phyloP scores from a whole-genome alignment of 129 eudicot species.

The Gnaphalium uliginosum region DNA sequence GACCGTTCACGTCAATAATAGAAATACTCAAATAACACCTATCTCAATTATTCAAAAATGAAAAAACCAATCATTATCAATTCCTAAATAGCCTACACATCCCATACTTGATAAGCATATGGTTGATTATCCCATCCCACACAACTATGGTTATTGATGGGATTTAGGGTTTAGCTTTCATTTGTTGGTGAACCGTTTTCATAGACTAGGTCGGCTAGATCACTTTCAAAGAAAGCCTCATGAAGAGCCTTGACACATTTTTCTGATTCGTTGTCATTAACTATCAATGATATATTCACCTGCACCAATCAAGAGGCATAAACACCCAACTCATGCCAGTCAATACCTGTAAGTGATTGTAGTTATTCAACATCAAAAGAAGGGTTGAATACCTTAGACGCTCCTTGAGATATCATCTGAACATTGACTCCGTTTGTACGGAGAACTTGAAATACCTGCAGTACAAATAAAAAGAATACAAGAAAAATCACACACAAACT shows the following conservation, averaged over 20 bases:
- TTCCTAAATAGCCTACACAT: neutral
- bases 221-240: slow-evolving; percentile 73
- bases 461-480: slow-evolving; percentile 7
- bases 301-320: slow-evolving; percentile 29
- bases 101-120: neutral
- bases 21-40: neutral
- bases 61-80: neutral
- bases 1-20: slow-evolving; percentile 13
- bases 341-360: slow-evolving; percentile 6
- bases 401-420: slow-evolving; percentile 99
- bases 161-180: slow-evolving; percentile 15
- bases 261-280: slow-evolving; percentile 87
- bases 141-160: neutral
- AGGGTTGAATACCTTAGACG: slow-evolving; percentile 67
- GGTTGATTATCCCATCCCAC: neutral
- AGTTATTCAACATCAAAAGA: slow-evolving; percentile 2
- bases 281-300: slow-evolving; percentile 96
- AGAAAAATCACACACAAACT: slow-evolving; percentile 13
- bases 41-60: neutral
- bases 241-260: slow-evolving; percentile 92
- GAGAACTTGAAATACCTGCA: slow-evolving; percentile 82
- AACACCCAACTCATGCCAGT: neutral
- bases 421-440: slow-evolving; percentile 75
- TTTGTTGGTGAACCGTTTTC: slow-evolving; percentile 23
- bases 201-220: slow-evolving; percentile 40